Conservation (phyloP, 2,329 filamentous ascomycete genomes). For the Trichoderma citrinoviride region DNA sequence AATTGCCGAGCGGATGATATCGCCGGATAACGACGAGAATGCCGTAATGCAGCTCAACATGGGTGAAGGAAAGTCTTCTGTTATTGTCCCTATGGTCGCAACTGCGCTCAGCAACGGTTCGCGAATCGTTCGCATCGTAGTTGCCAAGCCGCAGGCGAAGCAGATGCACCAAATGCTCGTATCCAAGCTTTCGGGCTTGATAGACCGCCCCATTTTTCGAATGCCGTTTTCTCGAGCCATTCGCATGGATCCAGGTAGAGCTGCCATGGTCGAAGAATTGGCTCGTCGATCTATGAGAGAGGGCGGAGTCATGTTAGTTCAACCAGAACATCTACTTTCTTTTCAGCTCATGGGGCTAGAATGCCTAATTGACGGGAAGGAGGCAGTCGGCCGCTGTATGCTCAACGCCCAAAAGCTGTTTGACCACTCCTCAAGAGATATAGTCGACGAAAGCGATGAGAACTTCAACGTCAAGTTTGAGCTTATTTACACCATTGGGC, state of each 20-base stretch:
- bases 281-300: too few relatives aligned
- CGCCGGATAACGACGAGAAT: constrained; percentile 41
- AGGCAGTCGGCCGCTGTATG: constrained; percentile 35
- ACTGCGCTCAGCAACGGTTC: constrained; percentile 48
- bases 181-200: constrained; percentile 34
- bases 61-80: constrained; percentile 68
- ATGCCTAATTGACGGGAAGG: constrained; percentile 34
- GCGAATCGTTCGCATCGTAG: constrained; percentile 56
- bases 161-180: constrained; percentile 49
- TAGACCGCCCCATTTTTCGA: constrained; percentile 47
- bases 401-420: constrained; percentile 42
- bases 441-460: constrained; percentile 66
- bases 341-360: constrained; percentile 62
- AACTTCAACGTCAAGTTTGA: constrained; percentile 61
- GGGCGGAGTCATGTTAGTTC: constrained; percentile 57
- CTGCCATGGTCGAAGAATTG: too few relatives aligned
- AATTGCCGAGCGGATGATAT: constrained; percentile 57
- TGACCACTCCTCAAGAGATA: constrained; percentile 49
- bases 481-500: constrained; percentile 61
- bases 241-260: too few relatives aligned
- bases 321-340: constrained; percentile 63
- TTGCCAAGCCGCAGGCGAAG: constrained; percentile 58
- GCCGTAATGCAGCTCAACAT: constrained; percentile 66
- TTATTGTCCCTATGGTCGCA: constrained; percentile 65
- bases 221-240: constrained; percentile 52